Evolutionary conservation across 129 eudicot genomes (phyloP).

Genomic region (Arctium minus): DNA sequence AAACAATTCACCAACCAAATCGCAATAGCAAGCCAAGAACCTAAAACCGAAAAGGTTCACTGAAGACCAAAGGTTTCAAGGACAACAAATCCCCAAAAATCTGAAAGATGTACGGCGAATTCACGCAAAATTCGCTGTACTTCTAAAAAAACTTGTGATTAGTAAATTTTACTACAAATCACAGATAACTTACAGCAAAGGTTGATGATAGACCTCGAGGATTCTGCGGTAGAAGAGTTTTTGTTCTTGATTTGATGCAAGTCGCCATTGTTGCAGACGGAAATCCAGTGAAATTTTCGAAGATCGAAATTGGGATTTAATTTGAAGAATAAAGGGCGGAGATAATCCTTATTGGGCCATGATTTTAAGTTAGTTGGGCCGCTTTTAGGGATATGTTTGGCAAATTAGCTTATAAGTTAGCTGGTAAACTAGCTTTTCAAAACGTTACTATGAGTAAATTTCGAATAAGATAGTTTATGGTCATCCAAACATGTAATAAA

Average conservation of each 20-base stretch:
- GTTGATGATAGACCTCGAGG: constrained; percentile 1
- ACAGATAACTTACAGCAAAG: constrained; percentile 7
- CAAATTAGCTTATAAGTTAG: too few relatives aligned
- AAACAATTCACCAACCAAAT: not conserved
- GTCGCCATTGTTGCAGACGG: constrained; percentile 17
- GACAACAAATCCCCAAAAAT: constrained; percentile 11
- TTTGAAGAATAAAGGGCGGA: not conserved
- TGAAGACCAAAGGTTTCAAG: not conserved
- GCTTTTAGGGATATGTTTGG: not conserved
- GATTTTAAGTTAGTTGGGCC: not conserved
- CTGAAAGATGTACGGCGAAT: not conserved
- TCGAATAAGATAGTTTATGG: too few relatives aligned
- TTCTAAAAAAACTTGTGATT: not conserved
- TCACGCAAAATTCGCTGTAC: not conserved
- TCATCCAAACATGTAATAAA: too few relatives aligned
- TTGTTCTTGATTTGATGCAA: constrained; percentile 12
- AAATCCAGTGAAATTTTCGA: not conserved
- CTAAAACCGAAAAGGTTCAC: not conserved
- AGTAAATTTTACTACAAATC: not conserved
- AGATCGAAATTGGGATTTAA: not conserved
- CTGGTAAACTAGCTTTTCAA: too few relatives aligned
- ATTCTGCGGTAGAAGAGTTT: constrained; percentile 2
- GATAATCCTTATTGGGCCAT: not conserved
- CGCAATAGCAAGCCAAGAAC: not conserved
- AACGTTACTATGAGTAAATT: too few relatives aligned